Percentiles rank a stretch among this genome's conserved stretches.
Conservation (phyloP, 495 filamentous ascomycete species). For the Corynascus novoguineensis region DNA sequence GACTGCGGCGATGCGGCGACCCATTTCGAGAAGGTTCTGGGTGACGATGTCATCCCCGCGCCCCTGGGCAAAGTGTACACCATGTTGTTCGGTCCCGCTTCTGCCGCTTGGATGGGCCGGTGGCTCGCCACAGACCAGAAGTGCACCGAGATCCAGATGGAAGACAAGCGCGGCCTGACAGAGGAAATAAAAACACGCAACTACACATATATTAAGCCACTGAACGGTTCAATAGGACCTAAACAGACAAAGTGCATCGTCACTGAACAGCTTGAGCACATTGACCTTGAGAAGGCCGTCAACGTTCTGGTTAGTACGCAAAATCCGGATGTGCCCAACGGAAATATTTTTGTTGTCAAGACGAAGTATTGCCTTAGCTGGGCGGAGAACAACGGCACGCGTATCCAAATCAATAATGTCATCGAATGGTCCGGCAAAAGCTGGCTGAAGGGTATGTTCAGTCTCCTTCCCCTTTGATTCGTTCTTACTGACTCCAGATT, state of each 20-base stretch:
- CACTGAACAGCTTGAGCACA: constrained; percentile 69
- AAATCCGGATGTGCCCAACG: constrained; percentile 92
- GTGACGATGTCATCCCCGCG: constrained; percentile 79
- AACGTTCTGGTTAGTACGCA: constrained; percentile 74
- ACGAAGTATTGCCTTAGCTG: constrained; percentile 93
- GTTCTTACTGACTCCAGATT: not conserved
- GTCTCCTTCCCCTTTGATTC: not conserved
- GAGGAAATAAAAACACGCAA: constrained; percentile 65
- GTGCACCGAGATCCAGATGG: constrained; percentile 75
- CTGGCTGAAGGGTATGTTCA: constrained; percentile 80
- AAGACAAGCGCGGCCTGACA: constrained; percentile 71
- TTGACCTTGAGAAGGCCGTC: constrained; percentile 84
- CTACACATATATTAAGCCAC: constrained; percentile 88
- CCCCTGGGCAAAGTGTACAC: constrained; percentile 91
- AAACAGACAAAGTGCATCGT: constrained; percentile 94
- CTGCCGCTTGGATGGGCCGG: constrained; percentile 72
- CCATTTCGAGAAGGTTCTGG: constrained; percentile 79
- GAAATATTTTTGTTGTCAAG: constrained; percentile 84
- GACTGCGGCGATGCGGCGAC: constrained; percentile 68
- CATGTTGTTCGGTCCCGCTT: constrained; percentile 75
- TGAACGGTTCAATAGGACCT: constrained; percentile 77
- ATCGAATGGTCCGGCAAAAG: constrained; percentile 98
- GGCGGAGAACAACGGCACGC: constrained; percentile 77
- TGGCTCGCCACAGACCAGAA: constrained; percentile 86
- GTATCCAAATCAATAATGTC: constrained; percentile 75